A percentile compares a stretch with the other conserved stretches of the same genome.
phyloP scores from a whole-genome alignment of 805 yeast species.

The Kodamaea laetipori region DNA sequence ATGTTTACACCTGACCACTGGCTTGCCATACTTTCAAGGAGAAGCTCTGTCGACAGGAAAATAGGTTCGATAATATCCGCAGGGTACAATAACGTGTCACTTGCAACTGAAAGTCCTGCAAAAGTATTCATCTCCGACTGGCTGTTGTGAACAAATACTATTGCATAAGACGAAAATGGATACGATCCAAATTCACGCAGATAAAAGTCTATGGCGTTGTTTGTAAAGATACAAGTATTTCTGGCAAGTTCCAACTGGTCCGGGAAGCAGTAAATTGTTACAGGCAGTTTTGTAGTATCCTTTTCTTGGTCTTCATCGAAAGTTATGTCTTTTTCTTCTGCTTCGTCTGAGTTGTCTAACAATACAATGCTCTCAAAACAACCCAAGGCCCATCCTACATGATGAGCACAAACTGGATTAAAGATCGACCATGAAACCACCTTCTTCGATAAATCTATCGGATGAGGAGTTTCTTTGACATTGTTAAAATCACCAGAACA shows the following conservation, averaged over 20 bases:
- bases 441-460: slow-evolving; percentile 73
- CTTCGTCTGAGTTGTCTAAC: slow-evolving; percentile 38
- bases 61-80: slow-evolving; percentile 78
- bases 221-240: slow-evolving; percentile 76
- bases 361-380: slow-evolving; percentile 71
- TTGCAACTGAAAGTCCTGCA: slow-evolving; percentile 69
- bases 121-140: slow-evolving; percentile 56
- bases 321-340: slow-evolving; percentile 35
- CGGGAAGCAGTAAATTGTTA: slow-evolving; percentile 64
- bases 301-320: slow-evolving; percentile 34
- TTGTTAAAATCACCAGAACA: slow-evolving; percentile 72
- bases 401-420: slow-evolving; percentile 90
- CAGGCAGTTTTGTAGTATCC: slow-evolving; percentile 34
- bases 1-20: slow-evolving; percentile 96
- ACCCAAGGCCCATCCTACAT: slow-evolving; percentile 93
- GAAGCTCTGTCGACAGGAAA: slow-evolving; percentile 62
- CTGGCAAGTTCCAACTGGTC: slow-evolving; percentile 55
- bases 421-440: slow-evolving; percentile 70
- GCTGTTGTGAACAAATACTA: slow-evolving; percentile 69
- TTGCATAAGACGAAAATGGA: slow-evolving; percentile 80
- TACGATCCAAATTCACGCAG: slow-evolving; percentile 90
- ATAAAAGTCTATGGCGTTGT: slow-evolving; percentile 78
- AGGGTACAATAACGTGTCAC: slow-evolving; percentile 67
- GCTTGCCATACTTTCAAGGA: slow-evolving; percentile 71
- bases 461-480: slow-evolving; percentile 71